Base-by-base conservation (phyloP, 805 yeast species). In the Metschnikowia lochheadii region DNA sequence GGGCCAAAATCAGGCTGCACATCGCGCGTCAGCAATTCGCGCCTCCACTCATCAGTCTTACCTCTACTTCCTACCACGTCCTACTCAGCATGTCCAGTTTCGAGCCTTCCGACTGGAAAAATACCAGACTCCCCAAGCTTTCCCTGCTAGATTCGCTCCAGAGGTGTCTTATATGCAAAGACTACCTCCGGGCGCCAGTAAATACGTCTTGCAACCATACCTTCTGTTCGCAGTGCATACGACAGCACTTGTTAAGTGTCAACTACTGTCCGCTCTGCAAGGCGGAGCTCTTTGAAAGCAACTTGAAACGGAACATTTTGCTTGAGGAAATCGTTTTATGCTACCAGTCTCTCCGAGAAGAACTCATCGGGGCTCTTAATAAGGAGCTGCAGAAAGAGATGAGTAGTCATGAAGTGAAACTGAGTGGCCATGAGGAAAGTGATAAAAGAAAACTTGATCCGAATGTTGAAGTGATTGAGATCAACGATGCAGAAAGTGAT, bases 101-200 rank as follows among this genome's bases (percentile, higher is more conserved):
- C 42, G 96, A 89, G 64, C 84, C 95, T 0, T 70, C 84, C 10
- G 96, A 89, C 62, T 89, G 92, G 84, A 49, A 63, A 4, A 45
- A 52, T 2, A 79, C 90, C 1, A 57, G 60, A 15, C 60, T 84
- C 6, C 90, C 95, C 3, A 67, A 64, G 15, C 64, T 89, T 2
- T 58, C 75, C 2, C 83, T 78, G 46, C 67, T 91, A 2, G 97
- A 91, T 55, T 75, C 89, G 1, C 70, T 84, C 23, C 71, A 89
- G 46, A 64, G 96, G 61, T 91, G 98, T 63, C 90, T 86, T 58
- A 86, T 91, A 8, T 91, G 98, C 66, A 88, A 90, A 60, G 97
- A 89, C 53, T 81, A 85, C 55, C 73, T 87, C 49, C 77, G 70
- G 32, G 87, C 91, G 0, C 97, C 98, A 1, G 88, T 89, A 35